Evolutionary conservation across 2,329 filamentous ascomycete species (phyloP).

Genomic region (Penicillium hordei): DNA sequence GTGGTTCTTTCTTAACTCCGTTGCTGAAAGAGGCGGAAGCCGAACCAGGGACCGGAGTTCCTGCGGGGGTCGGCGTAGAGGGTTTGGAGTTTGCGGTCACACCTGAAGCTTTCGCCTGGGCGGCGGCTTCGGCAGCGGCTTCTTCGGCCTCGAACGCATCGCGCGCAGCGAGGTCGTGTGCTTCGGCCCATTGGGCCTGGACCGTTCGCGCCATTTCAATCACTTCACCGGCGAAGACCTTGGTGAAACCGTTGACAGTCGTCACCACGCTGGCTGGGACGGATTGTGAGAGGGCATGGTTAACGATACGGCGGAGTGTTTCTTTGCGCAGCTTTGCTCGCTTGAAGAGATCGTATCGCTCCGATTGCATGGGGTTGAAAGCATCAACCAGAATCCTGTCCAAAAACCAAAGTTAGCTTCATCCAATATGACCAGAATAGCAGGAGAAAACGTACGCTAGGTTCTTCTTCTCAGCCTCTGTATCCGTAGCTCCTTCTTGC

Average conservation of each 20-base stretch:
- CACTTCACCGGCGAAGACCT: slow-evolving; percentile 66
- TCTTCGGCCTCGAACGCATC: slow-evolving; percentile 59
- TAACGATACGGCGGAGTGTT: slow-evolving; percentile 58
- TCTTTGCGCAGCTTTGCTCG: slow-evolving; percentile 52
- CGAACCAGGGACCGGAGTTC: slow-evolving; percentile 10
- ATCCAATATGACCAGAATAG: background rate
- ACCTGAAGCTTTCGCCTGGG: slow-evolving; percentile 29
- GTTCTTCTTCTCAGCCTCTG: slow-evolving; percentile 54
- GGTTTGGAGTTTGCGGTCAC: slow-evolving; percentile 17
- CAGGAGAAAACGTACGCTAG: slow-evolving; percentile 42
- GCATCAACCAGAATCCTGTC: slow-evolving; percentile 47
- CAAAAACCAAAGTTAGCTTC: slow-evolving; percentile 9
- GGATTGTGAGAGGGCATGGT: slow-evolving; percentile 66
- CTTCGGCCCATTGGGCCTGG: slow-evolving; percentile 54
- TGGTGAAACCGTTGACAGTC: slow-evolving; percentile 64
- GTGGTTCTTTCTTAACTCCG: slow-evolving; percentile 28
- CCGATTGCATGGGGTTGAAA: slow-evolving; percentile 49
- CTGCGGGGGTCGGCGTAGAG: slow-evolving; percentile 16
- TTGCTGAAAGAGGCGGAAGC: slow-evolving; percentile 13
- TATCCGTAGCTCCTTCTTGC: slow-evolving; percentile 48
- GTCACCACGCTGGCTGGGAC: slow-evolving; percentile 65
- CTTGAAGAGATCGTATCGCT: slow-evolving; percentile 52
- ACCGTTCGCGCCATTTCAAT: slow-evolving; percentile 65
- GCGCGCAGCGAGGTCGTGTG: slow-evolving; percentile 53
- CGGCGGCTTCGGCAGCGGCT: slow-evolving; percentile 50